Evolutionary conservation across 2,329 filamentous ascomycete species (phyloP).

Genomic region (Aspergillus sp.): DNA sequence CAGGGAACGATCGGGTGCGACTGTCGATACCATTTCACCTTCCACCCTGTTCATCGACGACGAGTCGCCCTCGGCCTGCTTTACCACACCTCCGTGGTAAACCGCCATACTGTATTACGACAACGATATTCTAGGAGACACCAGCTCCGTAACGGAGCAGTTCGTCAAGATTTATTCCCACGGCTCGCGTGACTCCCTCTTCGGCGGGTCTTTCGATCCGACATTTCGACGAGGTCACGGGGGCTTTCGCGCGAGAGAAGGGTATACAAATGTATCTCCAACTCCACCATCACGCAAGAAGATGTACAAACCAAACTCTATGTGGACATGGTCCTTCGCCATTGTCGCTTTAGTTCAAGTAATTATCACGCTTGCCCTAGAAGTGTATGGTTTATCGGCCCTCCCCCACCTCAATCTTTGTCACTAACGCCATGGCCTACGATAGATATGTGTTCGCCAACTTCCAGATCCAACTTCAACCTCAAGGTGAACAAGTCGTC

Average conservation of each 20-base stretch:
- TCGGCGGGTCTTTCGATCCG: conserved; percentile 61
- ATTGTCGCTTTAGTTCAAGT: conserved; percentile 75
- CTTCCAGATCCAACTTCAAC: conserved; percentile 67
- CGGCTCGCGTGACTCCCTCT: conserved; percentile 62
- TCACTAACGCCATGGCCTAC: conserved; percentile 17
- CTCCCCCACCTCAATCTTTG: background rate
- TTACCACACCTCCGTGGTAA: conserved; percentile 37
- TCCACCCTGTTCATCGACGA: background rate
- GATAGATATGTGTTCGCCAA: conserved; percentile 83
- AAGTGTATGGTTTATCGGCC: background rate
- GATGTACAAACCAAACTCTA: conserved; percentile 79
- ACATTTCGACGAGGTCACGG: conserved; percentile 53
- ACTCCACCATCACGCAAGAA: conserved; percentile 48
- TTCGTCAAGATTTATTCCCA: conserved; percentile 60
- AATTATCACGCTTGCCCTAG: conserved; percentile 67
- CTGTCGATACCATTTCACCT: conserved; percentile 8
- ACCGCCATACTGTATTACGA: conserved; percentile 40
- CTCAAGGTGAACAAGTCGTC: conserved; percentile 46
- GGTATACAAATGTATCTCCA: conserved; percentile 47
- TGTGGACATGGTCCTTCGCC: conserved; percentile 89
- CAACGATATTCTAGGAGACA: conserved; percentile 29
- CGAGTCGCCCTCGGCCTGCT: background rate
- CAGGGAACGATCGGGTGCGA: conserved; percentile 11
- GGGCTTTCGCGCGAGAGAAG: conserved; percentile 58
- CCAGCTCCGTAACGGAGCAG: conserved; percentile 47